Evolutionary conservation across 2,329 filamentous ascomycete genomes (phyloP), one percentile per base, ranked within the genome.

Genomic region (Thyridium curvatum): DNA sequence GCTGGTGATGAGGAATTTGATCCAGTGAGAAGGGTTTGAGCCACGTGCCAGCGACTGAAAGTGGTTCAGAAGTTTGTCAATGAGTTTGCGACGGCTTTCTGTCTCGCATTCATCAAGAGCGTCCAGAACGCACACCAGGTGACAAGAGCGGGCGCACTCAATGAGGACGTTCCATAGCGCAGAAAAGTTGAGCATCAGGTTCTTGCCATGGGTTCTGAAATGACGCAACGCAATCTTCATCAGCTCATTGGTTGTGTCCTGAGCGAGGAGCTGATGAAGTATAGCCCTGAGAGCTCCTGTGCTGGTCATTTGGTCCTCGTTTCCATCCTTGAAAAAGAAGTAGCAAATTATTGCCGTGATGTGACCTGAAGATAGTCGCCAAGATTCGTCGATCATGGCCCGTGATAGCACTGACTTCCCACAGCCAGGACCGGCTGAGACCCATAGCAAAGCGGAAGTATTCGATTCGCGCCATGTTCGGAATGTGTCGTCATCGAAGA

Each of bases 321-420:
- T 46, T 13, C 50, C 53, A 31, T 56, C 52, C 34, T 60, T 56
- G 44, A 61, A 63, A 40, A 62, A 62, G 46, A 59, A 60, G 36
- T 61, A 52, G 37, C 55, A 60, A 28, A 56, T 42, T 3, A 39
- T 55, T 4, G 51, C 43, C 0, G 47, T 47, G 8, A 44, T 46
- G 13, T 37, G 32, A n/a, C 33, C 52, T 13, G 42, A 43, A 2
- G 43, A 47, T 3, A 59, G 37, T 8, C 29, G 46, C 1, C 41
- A 16, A 26, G 21, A 10, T 30, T 57, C 47, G 30, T 62, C 58
- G 12, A 63, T 44, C 5, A 63, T 37, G 8, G 46, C 13, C 12
- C 37, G 45, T 9, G 54, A 45, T 4, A 59, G 41, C 15, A 59
- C 54, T 1, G 59, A 63, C 39, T 62, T 62, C 4, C 59, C 58